phyloP scores from a whole-genome alignment of 768 basidiomycete genomes.

The Rhizopogon salebrosus region DNA sequence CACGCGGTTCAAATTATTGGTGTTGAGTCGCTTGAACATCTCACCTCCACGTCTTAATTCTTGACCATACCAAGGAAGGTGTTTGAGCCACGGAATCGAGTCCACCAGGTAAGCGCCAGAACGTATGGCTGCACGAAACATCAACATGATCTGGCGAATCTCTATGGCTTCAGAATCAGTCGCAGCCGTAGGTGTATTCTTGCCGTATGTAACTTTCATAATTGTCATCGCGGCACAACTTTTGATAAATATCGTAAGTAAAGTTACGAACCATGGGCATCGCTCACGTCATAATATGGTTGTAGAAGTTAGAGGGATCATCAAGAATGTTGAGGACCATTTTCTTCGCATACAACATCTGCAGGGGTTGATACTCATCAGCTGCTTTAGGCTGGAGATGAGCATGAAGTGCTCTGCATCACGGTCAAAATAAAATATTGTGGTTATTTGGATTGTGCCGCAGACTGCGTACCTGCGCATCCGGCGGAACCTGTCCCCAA shows the following conservation, averaged over 20 bases:
- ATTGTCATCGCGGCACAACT: slow-evolving; percentile 15
- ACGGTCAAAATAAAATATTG: background rate
- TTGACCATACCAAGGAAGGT: slow-evolving; percentile 56
- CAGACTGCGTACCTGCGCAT: slow-evolving; percentile 39
- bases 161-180: slow-evolving; percentile 14
- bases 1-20: slow-evolving; percentile 38
- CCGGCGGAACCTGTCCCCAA: slow-evolving; percentile 48
- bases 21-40: slow-evolving; percentile 45
- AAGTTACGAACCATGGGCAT: slow-evolving; percentile 41
- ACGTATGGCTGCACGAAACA: slow-evolving; percentile 17
- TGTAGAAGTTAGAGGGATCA: slow-evolving; percentile 4
- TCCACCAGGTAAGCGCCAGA: slow-evolving; percentile 32
- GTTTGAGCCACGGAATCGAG: slow-evolving; percentile 27
- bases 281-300: slow-evolving; percentile 16
- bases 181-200: slow-evolving; percentile 7
- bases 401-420: slow-evolving; percentile 43
- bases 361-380: slow-evolving; percentile 36
- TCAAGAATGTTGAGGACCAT: slow-evolving; percentile 10
- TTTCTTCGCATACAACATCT: slow-evolving; percentile 28
- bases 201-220: slow-evolving; percentile 17
- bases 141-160: slow-evolving; percentile 14
- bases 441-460: background rate
- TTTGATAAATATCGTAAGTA: slow-evolving; percentile 18
- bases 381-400: slow-evolving; percentile 47
- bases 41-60: slow-evolving; percentile 47